Evolutionary conservation across 1,284 basidiomycete genomes (phyloP).

Genomic region (Leccinum pachyderme): DNA sequence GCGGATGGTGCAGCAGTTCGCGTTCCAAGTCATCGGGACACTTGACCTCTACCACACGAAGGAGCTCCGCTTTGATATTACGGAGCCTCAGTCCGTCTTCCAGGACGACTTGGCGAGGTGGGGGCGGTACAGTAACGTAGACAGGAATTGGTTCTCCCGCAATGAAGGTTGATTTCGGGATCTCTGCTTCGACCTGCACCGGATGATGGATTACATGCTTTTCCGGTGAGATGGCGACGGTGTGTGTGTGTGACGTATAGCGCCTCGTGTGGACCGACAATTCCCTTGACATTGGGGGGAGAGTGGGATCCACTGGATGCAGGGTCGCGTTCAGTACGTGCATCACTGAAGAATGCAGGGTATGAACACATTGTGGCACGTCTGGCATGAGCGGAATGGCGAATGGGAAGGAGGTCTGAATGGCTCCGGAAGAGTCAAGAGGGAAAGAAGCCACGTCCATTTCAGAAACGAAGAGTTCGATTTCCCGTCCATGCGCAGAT

Average conservation of each 20-base stretch:
- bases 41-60: conserved; percentile 58
- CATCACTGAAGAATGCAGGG: conserved; percentile 62
- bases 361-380: conserved; percentile 74
- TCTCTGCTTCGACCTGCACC: conserved; percentile 61
- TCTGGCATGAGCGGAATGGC: conserved; percentile 72
- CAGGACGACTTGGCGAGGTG: conserved; percentile 58
- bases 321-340: conserved; percentile 67
- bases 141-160: conserved; percentile 70
- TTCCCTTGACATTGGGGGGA: conserved; percentile 49
- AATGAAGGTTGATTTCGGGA: conserved; percentile 67
- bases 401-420: conserved; percentile 69
- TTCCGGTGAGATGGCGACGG: conserved; percentile 56
- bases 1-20: conserved; percentile 29
- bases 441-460: conserved; percentile 47
- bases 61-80: conserved; percentile 71
- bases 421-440: conserved; percentile 32
- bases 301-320: conserved; percentile 45
- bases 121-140: conserved; percentile 75
- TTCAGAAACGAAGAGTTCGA: conserved; percentile 61
- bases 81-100: conserved; percentile 66
- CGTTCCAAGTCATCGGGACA: conserved; percentile 36
- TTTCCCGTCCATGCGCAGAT: conserved; percentile 52
- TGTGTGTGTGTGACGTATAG: conserved; percentile 62
- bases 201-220: conserved; percentile 57
- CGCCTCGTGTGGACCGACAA: conserved; percentile 69